phyloP scores from a whole-genome alignment of 2,329 filamentous ascomycete genomes.

The Bipolaris gigantea region DNA sequence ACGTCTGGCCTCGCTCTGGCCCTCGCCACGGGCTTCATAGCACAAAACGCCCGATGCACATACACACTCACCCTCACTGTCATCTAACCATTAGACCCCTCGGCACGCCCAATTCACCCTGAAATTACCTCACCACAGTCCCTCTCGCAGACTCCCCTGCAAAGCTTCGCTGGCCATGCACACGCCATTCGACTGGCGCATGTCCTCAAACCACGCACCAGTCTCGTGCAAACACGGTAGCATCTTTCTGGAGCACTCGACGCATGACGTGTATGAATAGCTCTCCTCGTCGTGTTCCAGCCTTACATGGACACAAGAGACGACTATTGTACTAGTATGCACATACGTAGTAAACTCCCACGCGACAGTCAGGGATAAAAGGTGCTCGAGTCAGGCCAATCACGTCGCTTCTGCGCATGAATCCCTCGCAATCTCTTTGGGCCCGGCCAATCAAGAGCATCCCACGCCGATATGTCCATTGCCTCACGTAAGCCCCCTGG shows the following conservation, averaged over 20 bases:
- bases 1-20: slow-evolving; percentile 16
- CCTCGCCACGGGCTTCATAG: slow-evolving; percentile 3
- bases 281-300: not conserved
- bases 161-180: not conserved
- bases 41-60: slow-evolving; percentile 9
- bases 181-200: not conserved
- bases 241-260: not conserved
- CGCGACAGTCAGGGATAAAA: slow-evolving; percentile 2
- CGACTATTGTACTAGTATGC: not conserved
- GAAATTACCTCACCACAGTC: slow-evolving; percentile 3
- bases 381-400: slow-evolving; percentile 3
- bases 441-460: slow-evolving; percentile 6
- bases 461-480: not conserved
- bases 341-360: not conserved
- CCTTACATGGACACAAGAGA: not conserved
- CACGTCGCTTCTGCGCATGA: slow-evolving; percentile 4
- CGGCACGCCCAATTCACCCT: slow-evolving; percentile 1
- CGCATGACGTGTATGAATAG: not conserved
- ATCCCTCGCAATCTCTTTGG: slow-evolving; percentile 6
- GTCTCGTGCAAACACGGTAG: not conserved
- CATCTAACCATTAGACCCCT: slow-evolving; percentile 1
- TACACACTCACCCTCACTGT: not conserved
- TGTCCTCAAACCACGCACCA: not conserved
- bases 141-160: not conserved
- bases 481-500: not conserved